Evolutionary conservation across 1,284 basidiomycete genomes (phyloP).

Genomic region (Ustilago crameri): DNA sequence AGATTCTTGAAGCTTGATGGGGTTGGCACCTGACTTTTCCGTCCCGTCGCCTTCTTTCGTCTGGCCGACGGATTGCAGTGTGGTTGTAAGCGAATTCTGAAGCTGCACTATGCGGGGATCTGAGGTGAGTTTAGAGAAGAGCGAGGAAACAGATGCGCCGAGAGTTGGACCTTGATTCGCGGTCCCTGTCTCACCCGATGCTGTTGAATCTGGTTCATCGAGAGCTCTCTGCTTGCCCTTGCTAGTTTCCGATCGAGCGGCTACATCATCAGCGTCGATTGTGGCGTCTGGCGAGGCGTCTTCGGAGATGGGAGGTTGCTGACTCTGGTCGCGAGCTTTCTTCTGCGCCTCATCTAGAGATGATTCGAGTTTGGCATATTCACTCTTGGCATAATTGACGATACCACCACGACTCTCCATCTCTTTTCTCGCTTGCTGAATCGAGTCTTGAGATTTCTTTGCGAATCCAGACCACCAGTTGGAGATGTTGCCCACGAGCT

Average conservation of each 20-base stretch:
- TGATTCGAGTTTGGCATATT: conserved; percentile 54
- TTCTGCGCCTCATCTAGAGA: conserved; percentile 56
- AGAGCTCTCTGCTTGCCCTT: conserved; percentile 44
- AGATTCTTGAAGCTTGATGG: conserved; percentile 45
- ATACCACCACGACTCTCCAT: conserved; percentile 60
- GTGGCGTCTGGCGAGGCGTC: not conserved
- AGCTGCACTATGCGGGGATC: conserved; percentile 44
- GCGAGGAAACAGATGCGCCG: conserved; percentile 34
- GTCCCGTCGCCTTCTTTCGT: conserved; percentile 5
- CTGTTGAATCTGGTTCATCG: conserved; percentile 6
- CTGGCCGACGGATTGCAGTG: conserved; percentile 25
- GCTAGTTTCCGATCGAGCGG: conserved; percentile 19
- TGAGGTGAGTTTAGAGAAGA: conserved; percentile 38
- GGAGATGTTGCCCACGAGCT: conserved; percentile 59
- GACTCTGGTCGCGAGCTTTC: conserved; percentile 46
- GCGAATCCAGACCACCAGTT: conserved; percentile 63
- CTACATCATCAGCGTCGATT: not conserved
- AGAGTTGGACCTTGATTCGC: conserved; percentile 21
- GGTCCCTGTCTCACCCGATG: not conserved
- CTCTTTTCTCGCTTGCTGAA: conserved; percentile 48
- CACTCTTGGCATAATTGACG: conserved; percentile 49
- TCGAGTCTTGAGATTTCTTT: conserved; percentile 57
- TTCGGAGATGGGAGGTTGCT: not conserved
- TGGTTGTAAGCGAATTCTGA: conserved; percentile 37
- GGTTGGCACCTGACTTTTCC: conserved; percentile 4